Conservation (phyloP, 176 grass and related monocot genomes). For the Oryza nivara region DNA sequence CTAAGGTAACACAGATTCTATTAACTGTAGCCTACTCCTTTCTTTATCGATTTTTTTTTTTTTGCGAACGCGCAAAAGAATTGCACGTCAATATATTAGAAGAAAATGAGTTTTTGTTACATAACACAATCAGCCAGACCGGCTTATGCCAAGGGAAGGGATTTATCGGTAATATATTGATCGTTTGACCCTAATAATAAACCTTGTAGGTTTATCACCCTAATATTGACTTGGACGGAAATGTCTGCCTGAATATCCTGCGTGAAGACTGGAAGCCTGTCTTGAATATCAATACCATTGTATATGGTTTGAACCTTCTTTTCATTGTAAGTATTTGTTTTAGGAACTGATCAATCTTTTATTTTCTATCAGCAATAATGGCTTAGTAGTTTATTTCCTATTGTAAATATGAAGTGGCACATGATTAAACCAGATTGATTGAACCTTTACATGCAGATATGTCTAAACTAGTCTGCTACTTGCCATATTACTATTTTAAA, state of each 20-base stretch:
- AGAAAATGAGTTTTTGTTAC: too few relatives aligned
- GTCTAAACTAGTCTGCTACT: too few relatives aligned
- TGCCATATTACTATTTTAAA: not conserved
- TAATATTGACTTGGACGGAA: conserved; percentile 84
- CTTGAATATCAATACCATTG: conserved; percentile 70
- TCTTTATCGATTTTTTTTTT: not conserved
- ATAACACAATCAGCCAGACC: too few relatives aligned
- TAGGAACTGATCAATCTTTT: not conserved
- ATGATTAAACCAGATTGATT: not conserved
- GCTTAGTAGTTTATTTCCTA: not conserved
- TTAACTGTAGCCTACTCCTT: not conserved
- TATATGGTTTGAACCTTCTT: conserved; percentile 81
- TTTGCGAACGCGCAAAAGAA: too few relatives aligned
- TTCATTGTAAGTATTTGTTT: conserved; percentile 47
- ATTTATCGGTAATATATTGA: not conserved
- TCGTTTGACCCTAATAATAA: too few relatives aligned
- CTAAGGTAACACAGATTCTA: conserved; percentile 51
- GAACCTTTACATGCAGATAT: not conserved
- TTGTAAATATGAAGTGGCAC: not conserved
- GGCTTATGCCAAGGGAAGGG: too few relatives aligned
- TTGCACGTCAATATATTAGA: too few relatives aligned
- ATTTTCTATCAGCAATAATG: not conserved
- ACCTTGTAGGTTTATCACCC: conserved; percentile 78
- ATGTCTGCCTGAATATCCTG: conserved; percentile 79
- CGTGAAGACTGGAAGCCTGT: conserved; percentile 84